Evolutionary conservation across 108 stramenopile genomes (phyloP).

Genomic region (Nitzschia palea): DNA sequence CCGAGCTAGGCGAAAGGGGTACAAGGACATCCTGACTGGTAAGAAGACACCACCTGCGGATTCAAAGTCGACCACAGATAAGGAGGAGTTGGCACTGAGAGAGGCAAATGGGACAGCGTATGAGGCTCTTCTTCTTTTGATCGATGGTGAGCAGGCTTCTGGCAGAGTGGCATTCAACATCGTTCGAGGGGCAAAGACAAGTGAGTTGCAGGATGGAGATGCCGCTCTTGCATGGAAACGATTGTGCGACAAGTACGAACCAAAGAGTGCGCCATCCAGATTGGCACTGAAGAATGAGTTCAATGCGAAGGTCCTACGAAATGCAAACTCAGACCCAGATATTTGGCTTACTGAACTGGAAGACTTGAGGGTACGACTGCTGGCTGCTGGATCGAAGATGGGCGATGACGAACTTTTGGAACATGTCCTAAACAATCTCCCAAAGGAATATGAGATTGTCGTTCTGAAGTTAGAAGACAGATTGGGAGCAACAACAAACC

Average conservation of each 20-base stretch:
- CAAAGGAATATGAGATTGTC: background rate
- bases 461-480: background rate
- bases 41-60: background rate
- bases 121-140: background rate
- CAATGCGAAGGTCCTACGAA: background rate
- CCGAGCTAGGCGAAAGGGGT: background rate
- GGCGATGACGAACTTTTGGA: background rate
- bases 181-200: background rate
- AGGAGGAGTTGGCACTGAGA: background rate
- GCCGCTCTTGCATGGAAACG: conserved; percentile 2
- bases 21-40: background rate
- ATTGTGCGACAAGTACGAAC: background rate
- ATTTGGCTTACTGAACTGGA: background rate
- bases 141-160: background rate
- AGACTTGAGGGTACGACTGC: background rate
- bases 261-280: background rate
- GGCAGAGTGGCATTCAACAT: background rate
- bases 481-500: background rate
- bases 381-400: background rate
- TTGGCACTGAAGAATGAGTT: background rate
- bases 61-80: background rate
- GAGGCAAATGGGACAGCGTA: background rate
- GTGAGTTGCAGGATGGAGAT: background rate
- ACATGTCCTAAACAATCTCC: background rate
- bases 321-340: background rate